phyloP scores from a whole-genome alignment of 2,329 filamentous ascomycete genomes.

The Sporothrix curviconia region DNA sequence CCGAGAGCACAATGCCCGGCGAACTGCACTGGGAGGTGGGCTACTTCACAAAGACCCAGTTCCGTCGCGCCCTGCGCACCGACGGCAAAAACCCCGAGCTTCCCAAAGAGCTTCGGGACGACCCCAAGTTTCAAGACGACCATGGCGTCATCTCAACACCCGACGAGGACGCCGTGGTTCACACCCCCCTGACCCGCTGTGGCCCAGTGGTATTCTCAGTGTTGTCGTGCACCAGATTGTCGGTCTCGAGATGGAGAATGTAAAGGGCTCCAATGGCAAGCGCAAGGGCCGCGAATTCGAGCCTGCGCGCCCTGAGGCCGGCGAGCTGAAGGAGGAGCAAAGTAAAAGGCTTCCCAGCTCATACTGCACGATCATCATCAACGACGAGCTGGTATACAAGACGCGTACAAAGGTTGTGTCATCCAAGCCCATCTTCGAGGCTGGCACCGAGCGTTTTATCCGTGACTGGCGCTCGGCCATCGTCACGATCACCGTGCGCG shows the following conservation, averaged over 20 bases:
- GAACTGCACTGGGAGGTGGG: conserved; percentile 95
- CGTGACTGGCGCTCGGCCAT: conserved; percentile 88
- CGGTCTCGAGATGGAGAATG: conserved; percentile 83
- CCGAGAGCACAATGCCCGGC: conserved; percentile 83
- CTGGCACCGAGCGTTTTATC: conserved; percentile 86
- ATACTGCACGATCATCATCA: conserved; percentile 87
- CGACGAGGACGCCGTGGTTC: conserved; percentile 76
- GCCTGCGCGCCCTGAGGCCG: conserved; percentile 72
- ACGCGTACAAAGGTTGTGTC: conserved; percentile 92
- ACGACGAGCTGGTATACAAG: conserved; percentile 83
- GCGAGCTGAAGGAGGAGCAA: conserved; percentile 81
- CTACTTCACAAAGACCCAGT: conserved; percentile 85
- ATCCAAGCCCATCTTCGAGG: conserved; percentile 94
- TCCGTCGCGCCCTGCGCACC: conserved; percentile 75
- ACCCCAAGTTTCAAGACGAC: conserved; percentile 78
- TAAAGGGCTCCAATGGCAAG: conserved; percentile 77
- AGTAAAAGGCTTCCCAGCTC: conserved; percentile 74
- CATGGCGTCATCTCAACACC: conserved; percentile 67
- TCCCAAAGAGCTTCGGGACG: conserved; percentile 65
- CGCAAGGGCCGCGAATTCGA: conserved; percentile 82
- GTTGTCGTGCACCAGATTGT: conserved; percentile 91
- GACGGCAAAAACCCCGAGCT: conserved; percentile 78
- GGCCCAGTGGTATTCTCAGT: conserved; percentile 84
- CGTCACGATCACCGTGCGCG: conserved; percentile 80
- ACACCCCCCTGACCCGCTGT: conserved; percentile 95